phyloP scores from a whole-genome alignment of 805 yeast species.

The Jamesozyma piceae region DNA sequence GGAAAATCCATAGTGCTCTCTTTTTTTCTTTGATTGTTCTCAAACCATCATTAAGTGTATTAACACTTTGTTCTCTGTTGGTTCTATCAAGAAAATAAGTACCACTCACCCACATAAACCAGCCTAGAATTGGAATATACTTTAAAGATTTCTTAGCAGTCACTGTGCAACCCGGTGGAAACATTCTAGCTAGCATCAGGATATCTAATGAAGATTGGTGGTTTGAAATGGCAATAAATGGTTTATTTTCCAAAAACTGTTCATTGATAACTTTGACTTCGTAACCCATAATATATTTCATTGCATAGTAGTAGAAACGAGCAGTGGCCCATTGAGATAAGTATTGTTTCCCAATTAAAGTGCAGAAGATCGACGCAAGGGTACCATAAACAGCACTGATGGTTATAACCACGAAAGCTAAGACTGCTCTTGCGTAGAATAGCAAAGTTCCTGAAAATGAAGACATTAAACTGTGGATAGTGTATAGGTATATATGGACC shows the following conservation, averaged over 20 bases:
- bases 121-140: slow-evolving; percentile 84
- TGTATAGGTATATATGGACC: too few species aligned
- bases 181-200: slow-evolving; percentile 66
- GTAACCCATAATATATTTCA: slow-evolving; percentile 58
- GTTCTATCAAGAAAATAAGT: slow-evolving; percentile 85
- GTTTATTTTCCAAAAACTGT: slow-evolving; percentile 46
- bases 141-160: slow-evolving; percentile 83
- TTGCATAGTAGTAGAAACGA: slow-evolving; percentile 58
- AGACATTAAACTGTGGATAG: too few species aligned
- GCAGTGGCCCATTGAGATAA: slow-evolving; percentile 88
- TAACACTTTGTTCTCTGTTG: slow-evolving; percentile 64
- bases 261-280: slow-evolving; percentile 62
- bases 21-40: slow-evolving; percentile 47
- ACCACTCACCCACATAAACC: slow-evolving; percentile 91
- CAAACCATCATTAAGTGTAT: slow-evolving; percentile 64
- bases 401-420: slow-evolving; percentile 45
- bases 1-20: slow-evolving; percentile 81
- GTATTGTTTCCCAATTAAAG: slow-evolving; percentile 63
- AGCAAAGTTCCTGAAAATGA: slow-evolving; percentile 23
- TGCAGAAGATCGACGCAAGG: slow-evolving; percentile 56
- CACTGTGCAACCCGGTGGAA: slow-evolving; percentile 83
- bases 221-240: slow-evolving; percentile 76
- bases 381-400: slow-evolving; percentile 70
- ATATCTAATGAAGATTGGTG: slow-evolving; percentile 90
- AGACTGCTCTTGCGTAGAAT: slow-evolving; percentile 46